These are phyloP conservation scores for Cystofilobasidium capitatum DNA, from an alignment of 768 basidiomycete species.

Conservation along the genomic window DNA sequence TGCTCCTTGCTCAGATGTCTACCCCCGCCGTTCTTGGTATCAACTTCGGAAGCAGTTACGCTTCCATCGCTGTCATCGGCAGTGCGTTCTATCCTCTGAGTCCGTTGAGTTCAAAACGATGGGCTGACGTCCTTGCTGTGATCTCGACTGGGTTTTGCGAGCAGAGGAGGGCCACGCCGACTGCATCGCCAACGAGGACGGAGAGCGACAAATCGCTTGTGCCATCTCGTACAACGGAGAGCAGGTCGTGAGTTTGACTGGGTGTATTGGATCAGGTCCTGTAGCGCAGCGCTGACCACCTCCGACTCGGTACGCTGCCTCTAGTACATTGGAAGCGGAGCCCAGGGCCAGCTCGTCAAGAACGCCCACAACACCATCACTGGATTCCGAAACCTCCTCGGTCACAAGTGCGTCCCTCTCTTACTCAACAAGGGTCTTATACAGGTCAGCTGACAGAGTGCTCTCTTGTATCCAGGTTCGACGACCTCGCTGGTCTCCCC, in stretches of 20 bases:
- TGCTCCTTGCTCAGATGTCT: slow-evolving; percentile 1
- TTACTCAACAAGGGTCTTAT: neutral
- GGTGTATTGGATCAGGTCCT: neutral
- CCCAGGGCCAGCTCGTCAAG: slow-evolving; percentile 87
- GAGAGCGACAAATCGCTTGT: slow-evolving; percentile 93
- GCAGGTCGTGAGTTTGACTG: slow-evolving; percentile 59
- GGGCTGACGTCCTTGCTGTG: neutral
- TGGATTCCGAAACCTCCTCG: slow-evolving; percentile 87
- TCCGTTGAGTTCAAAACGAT: no score
- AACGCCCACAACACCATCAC: slow-evolving; percentile 87
- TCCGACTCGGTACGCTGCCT: neutral
- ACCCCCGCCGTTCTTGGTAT: slow-evolving; percentile 55
- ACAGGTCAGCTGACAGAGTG: neutral
- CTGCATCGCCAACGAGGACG: slow-evolving; percentile 96
- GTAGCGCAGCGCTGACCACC: neutral
- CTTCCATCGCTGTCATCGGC: slow-evolving; percentile 88
- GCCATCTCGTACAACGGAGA: slow-evolving; percentile 84
- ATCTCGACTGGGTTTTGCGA: neutral
- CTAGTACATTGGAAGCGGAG: slow-evolving; percentile 92
- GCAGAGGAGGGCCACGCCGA: slow-evolving; percentile 79
- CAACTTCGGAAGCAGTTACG: slow-evolving; percentile 91
- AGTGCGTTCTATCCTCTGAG: slow-evolving; percentile 38
- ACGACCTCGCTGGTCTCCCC: slow-evolving; percentile 50
- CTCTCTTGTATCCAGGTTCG: slow-evolving; percentile 48
- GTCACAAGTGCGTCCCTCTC: slow-evolving; percentile 63